phyloP scores from a whole-genome alignment of 148 eudicot genomes.

The Drosera capensis region DNA sequence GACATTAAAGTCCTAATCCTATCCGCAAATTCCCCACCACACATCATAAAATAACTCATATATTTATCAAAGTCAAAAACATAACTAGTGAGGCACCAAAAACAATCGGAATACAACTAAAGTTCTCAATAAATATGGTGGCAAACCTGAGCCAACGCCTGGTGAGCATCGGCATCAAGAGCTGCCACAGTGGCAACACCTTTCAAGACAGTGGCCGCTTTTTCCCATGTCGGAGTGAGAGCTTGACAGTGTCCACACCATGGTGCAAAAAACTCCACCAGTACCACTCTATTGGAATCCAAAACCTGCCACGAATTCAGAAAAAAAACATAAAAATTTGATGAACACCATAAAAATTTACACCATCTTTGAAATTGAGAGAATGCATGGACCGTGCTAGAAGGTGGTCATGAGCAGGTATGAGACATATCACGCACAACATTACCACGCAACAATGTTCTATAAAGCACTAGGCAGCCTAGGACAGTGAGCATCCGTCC shows the following conservation, averaged over 20 bases:
- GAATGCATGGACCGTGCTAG: not conserved
- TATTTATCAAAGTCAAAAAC: no score
- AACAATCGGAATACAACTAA: no score
- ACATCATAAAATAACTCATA: no score
- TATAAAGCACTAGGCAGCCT: no score
- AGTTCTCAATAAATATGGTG: not conserved
- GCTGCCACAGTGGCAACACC: constrained; percentile 94
- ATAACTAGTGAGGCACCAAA: no score
- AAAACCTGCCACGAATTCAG: constrained; percentile 38
- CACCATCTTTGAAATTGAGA: not conserved
- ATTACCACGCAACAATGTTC: no score
- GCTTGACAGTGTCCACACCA: constrained; percentile 98
- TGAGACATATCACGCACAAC: no score
- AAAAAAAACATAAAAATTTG: not conserved
- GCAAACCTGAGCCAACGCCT: constrained; percentile 81
- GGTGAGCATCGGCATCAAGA: constrained; percentile 93
- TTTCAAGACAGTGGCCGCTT: constrained; percentile 70
- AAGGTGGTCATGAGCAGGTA: no score
- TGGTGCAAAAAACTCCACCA: constrained; percentile 92
- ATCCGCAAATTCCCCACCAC: no score
- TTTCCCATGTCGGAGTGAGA: constrained; percentile 87
- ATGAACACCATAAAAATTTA: not conserved
- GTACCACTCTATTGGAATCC: constrained; percentile 67
- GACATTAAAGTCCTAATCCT: no score
- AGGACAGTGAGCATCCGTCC: no score